These are phyloP conservation scores for Lachancea thermotolerans DNA, from an alignment of 805 yeast genomes.

Conservation along the genomic window DNA sequence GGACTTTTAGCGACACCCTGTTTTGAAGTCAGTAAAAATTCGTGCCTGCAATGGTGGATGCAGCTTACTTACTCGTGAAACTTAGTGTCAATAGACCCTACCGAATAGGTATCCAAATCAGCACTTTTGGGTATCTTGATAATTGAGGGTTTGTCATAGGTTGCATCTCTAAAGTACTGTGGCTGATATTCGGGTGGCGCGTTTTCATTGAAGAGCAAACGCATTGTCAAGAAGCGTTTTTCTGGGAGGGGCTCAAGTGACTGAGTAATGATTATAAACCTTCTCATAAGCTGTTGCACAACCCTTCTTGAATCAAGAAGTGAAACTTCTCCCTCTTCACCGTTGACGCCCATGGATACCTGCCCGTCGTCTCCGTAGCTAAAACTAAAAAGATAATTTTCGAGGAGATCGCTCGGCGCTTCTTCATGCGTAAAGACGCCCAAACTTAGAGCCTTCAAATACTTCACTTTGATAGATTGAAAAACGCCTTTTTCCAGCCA, in stretches of 20 bases:
- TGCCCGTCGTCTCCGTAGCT: constrained; percentile 34
- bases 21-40: neutral
- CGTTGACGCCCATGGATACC: constrained; percentile 22
- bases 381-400: constrained; percentile 45
- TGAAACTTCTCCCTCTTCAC: constrained; percentile 17
- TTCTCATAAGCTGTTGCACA: constrained; percentile 43
- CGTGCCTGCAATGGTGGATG: neutral
- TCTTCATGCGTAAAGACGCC: constrained; percentile 39
- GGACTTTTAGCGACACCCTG: constrained; percentile 25
- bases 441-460: constrained; percentile 40
- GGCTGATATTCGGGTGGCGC: constrained; percentile 48
- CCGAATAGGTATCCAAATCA: constrained; percentile 17
- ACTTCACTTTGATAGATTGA: constrained; percentile 38
- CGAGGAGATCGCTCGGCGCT: constrained; percentile 39
- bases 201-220: constrained; percentile 42
- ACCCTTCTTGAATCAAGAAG: constrained; percentile 36
- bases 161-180: constrained; percentile 39
- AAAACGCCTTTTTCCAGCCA: constrained; percentile 50
- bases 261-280: constrained; percentile 49
- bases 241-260: constrained; percentile 45
- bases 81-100: constrained; percentile 31
- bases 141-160: constrained; percentile 31
- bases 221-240: constrained; percentile 41
- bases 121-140: constrained; percentile 25
- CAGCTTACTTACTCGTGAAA: constrained; percentile 20